Conservation (phyloP, 2,329 filamentous ascomycete genomes). For the Phyllosticta citrichinensis region DNA sequence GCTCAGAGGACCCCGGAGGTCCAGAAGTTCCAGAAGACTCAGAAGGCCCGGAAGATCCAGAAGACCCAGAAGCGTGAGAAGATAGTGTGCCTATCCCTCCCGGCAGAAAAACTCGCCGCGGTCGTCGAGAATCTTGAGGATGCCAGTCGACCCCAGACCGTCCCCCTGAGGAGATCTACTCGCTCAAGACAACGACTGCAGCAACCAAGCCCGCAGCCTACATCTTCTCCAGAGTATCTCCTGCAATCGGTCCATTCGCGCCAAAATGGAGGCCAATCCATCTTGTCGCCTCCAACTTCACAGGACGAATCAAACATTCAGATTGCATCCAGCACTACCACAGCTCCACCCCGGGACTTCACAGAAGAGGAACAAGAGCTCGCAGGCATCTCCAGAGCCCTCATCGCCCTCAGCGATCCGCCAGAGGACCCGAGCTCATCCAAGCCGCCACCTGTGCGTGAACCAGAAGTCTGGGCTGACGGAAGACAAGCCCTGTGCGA, state of each 20-base stretch:
- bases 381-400: not conserved
- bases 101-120: not conserved
- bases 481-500: conserved; percentile 53
- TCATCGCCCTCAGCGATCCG: not conserved
- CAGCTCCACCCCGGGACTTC: not conserved
- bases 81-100: not conserved
- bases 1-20: too few species aligned
- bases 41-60: too few species aligned
- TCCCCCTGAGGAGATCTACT: not conserved
- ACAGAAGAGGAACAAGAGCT: not conserved
- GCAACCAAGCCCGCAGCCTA: not conserved
- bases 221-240: not conserved
- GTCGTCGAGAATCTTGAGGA: not conserved
- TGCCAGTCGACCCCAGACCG: not conserved
- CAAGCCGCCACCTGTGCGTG: conserved; percentile 23
- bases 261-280: not conserved
- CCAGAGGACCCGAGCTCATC: not conserved
- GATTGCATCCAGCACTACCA: not conserved
- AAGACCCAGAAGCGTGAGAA: too few species aligned
- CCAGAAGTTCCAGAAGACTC: too few species aligned
- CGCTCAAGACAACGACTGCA: not conserved
- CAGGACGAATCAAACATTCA: not conserved
- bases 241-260: not conserved
- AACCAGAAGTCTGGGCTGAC: conserved; percentile 47
- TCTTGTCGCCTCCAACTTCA: not conserved